A percentile compares a stretch with the other conserved stretches of the same genome.
These are phyloP conservation scores for Penicillium sp. DNA, from an alignment of 2,329 filamentous ascomycete genomes.

Conservation along the genomic window DNA sequence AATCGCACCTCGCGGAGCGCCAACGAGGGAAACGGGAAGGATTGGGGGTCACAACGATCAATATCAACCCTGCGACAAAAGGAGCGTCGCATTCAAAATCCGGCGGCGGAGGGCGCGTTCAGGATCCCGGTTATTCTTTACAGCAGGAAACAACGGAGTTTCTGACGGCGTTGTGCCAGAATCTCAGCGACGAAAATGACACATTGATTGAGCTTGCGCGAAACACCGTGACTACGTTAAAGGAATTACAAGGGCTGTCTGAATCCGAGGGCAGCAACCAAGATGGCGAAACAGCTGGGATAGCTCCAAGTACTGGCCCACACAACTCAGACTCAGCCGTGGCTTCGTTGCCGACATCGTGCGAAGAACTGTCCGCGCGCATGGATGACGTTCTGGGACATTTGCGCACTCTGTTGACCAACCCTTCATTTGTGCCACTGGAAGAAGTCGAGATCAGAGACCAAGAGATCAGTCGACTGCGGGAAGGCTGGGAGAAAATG, in stretches of 20 bases:
- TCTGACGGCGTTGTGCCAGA: conserved; percentile 74
- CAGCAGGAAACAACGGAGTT: conserved; percentile 87
- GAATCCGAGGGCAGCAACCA: conserved; percentile 25
- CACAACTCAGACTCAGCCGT: conserved; percentile 24
- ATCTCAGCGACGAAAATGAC: conserved; percentile 88
- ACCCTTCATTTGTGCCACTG: conserved; percentile 90
- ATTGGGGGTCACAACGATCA: conserved; percentile 46
- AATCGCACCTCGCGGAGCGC: conserved; percentile 73
- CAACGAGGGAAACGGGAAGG: conserved; percentile 53
- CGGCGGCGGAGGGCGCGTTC: conserved; percentile 40
- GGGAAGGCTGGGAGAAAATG: conserved; percentile 89
- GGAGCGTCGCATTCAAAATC: conserved; percentile 22
- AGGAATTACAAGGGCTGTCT: conserved; percentile 51
- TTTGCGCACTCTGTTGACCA: conserved; percentile 77
- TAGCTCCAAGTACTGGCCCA: conserved; percentile 17
- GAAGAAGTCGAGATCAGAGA: conserved; percentile 92
- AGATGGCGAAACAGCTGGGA: conserved; percentile 28
- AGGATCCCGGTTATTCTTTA: conserved; percentile 60
- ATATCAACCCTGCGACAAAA: conserved; percentile 38
- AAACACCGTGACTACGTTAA: conserved; percentile 64
- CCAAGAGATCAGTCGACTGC: conserved; percentile 76
- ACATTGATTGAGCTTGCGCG: conserved; percentile 65
- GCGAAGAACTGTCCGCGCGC: conserved; percentile 64
- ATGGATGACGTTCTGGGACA: conserved; percentile 74
- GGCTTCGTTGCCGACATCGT: conserved; percentile 50